Base-by-base conservation (phyloP, 768 basidiomycete species). In the Lepiota brunneoincarnata region DNA sequence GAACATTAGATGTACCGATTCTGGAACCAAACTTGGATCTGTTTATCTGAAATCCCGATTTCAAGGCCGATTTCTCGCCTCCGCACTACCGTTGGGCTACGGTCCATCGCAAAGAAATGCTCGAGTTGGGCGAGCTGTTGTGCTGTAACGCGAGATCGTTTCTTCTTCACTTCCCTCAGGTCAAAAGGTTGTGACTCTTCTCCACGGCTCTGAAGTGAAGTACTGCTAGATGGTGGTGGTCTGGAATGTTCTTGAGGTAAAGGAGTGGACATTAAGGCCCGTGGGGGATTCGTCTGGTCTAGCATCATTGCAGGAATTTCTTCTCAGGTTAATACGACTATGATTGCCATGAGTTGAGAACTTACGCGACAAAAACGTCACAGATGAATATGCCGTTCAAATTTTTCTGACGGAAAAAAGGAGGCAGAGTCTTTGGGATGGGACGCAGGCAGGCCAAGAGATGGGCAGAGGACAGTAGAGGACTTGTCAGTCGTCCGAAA, bases 11-110 rank as follows among this genome's bases (percentile, higher is more conserved):
- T 74, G 54, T 58, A 86, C 90, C 90, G 76, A 64, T 93, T 92
- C 66, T 93, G 90, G 62, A 91, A 93, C 91, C 91, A 92, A 43
- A 93, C 87, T 69, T 92, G 91, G 0, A 88, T 91, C 73, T 92
- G 91, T 35, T 89, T 83, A 69, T 92, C 91, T 47, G 87, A 81
- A 86, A 93, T 91, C 14, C 88, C 87, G 4, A 93, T 74, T 51
- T 81, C 67, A 21, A 84, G 79, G 54, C 86, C 83, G 49, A 93
- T 89, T 61, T 91, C 89, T 50, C 82, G 81, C 39, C 91, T 76
- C 45, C 83, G 78, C 10, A 78, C 77, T 2, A 86, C 84, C 2
- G 86, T 86, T 9, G 91, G 91, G 64, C 83, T 87, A 39, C 84
- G 77, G 65, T 91, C 88, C 46, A 70, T 62, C 11, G 80, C 67